Evolutionary conservation across 2,329 filamentous ascomycete genomes (phyloP), one percentile per base, ranked within the genome.

Genomic region (Orbilia javanica): DNA sequence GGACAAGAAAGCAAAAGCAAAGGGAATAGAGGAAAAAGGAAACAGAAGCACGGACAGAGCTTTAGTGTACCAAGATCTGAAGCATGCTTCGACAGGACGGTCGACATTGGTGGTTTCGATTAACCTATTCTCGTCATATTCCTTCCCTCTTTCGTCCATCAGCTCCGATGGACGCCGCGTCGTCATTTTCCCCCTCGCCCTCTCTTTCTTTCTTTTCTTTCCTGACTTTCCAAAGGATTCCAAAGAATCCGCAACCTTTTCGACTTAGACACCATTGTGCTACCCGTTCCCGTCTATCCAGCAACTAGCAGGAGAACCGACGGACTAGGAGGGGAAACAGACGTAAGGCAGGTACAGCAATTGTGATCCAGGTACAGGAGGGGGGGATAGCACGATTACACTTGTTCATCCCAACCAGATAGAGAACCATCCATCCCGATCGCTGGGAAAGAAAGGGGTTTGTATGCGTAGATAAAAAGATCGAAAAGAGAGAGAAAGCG

Each of bases 61-160:
- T 60, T 42, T 60, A 42, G 55, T 27, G 55, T 60, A 39, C 55
- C 55, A 42, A 60, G 55, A 42, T 42, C 55, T 60, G n/a, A 42
- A 60, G 55, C 53, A 39, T 60, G 31, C 34, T 60, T 60, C 53
- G 53, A 60, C 31, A 60, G 39, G 31, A 42, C n/a, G n/a, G n/a
- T n/a, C n/a, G n/a, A 31, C n/a, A 25, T 25, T 25, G n/a, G 25
- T 42, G 39, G 18, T 18, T 64, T 34, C 39, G 60, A 27, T 48
- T 48, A 29, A 64, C 60, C 60, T 25, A 64, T 64, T 64, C 60
- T 36, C 34, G 50, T 55, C 50, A 34, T 55, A 31, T 55, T 55
- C 29, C 42, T 64, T 71, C 44, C 68, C 68, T 63, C 57, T 64
- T 71, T 64, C 68, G 60, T 72, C 48, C 50, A 10, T 66, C 69